These are phyloP conservation scores for Rhizophagus prolifer DNA, from an alignment of 192 early-diverging fungal species.

Conservation along the genomic window DNA sequence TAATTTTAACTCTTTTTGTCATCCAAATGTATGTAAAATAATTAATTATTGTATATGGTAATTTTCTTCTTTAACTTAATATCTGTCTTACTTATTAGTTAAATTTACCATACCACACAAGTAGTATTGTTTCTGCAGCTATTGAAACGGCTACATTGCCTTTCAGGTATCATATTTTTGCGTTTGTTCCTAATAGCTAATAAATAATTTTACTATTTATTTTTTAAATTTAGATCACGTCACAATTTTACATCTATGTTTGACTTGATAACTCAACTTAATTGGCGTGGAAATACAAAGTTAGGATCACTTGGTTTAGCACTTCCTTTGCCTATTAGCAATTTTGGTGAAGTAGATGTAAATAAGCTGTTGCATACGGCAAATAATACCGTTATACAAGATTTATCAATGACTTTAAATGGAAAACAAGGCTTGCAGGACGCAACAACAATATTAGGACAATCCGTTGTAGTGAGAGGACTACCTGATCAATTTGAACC, in stretches of 20 bases:
- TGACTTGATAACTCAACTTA: slow-evolving; percentile 39
- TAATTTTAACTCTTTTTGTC: slow-evolving; percentile 37
- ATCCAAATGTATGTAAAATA: slow-evolving; percentile 39
- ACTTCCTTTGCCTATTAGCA: slow-evolving; percentile 38
- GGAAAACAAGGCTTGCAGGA: background rate
- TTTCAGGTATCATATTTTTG: slow-evolving; percentile 38
- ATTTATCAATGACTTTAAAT: background rate
- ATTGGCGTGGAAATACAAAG: slow-evolving; percentile 48
- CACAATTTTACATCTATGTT: slow-evolving; percentile 30
- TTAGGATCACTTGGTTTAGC: slow-evolving; percentile 38
- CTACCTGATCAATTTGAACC: background rate
- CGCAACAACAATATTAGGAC: background rate
- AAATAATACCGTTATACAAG: background rate
- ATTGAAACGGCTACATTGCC: slow-evolving; percentile 49
- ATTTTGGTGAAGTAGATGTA: slow-evolving; percentile 27
- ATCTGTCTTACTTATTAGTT: slow-evolving; percentile 29
- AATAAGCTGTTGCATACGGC: background rate
- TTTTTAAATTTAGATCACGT: slow-evolving; percentile 30
- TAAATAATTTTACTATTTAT: background rate
- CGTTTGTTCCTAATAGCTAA: background rate
- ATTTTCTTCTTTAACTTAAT: background rate
- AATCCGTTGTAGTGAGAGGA: slow-evolving; percentile 23
- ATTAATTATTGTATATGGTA: background rate
- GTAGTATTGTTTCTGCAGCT: slow-evolving; percentile 51
- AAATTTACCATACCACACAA: slow-evolving; percentile 51